These are phyloP conservation scores for Cylindrotheca fusiformis DNA, from an alignment of 108 stramenopile species.

Conservation along the genomic window DNA sequence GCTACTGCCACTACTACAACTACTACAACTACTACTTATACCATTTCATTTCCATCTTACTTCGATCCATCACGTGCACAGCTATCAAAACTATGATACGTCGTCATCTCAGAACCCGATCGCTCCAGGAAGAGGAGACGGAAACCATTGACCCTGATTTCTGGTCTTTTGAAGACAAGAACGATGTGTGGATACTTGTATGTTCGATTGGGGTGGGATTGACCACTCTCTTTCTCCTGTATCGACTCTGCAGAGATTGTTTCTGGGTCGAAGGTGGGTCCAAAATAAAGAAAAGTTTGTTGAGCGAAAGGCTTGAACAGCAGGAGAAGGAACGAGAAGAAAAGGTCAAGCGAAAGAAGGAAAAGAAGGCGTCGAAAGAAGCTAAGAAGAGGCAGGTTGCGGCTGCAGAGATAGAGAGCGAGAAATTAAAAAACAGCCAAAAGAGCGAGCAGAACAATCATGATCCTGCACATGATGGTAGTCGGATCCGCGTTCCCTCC, in stretches of 20 bases:
- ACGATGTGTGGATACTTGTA: neutral
- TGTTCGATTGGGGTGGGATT: neutral
- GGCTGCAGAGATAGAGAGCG: neutral
- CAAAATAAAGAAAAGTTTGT: neutral
- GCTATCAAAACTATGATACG: neutral
- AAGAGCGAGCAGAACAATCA: neutral
- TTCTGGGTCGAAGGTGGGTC: neutral
- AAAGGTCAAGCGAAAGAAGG: neutral
- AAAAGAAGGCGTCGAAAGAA: neutral
- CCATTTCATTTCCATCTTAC: too few relatives aligned
- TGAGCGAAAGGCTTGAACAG: neutral
- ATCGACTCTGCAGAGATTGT: neutral
- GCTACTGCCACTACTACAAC: too few relatives aligned
- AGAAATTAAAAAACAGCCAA: neutral
- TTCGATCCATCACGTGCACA: too few relatives aligned
- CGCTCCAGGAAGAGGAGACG: neutral
- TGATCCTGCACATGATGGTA: neutral
- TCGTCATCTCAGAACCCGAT: neutral
- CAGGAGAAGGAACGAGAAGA: neutral
- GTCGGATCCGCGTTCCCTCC: neutral
- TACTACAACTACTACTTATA: too few relatives aligned
- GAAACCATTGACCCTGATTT: neutral
- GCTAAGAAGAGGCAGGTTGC: neutral
- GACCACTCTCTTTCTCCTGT: neutral
- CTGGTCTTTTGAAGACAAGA: neutral